phyloP scores from a whole-genome alignment of 164 flowering plant species.

The Umbilicus rupestris region DNA sequence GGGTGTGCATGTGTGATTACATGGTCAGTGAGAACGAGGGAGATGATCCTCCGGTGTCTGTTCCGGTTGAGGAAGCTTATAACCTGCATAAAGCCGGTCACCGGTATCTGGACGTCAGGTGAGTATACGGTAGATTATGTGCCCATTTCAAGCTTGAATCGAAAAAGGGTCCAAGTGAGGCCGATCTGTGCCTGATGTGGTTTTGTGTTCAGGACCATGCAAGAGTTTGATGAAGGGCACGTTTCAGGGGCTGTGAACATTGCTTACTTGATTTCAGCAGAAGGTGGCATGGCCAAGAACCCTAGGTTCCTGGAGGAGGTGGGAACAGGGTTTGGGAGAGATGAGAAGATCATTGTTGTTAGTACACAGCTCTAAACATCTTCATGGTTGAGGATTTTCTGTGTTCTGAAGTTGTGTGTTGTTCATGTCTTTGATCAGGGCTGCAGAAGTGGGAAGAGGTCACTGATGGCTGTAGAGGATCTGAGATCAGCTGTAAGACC shows the following conservation, averaged over 20 bases:
- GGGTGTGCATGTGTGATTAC: background rate
- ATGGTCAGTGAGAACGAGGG: background rate
- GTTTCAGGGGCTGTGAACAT: slow-evolving; percentile 9
- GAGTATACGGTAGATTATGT: background rate
- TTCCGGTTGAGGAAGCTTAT: slow-evolving; percentile 4
- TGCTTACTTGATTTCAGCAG: background rate
- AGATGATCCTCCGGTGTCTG: background rate
- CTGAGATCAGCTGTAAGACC: slow-evolving; percentile 7
- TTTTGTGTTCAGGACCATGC: background rate
- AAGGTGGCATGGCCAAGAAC: slow-evolving; percentile 8
- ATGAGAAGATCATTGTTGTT: slow-evolving; percentile 10
- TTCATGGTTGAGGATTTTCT: background rate
- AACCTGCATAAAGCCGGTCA: slow-evolving; percentile 4
- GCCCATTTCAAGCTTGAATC: background rate
- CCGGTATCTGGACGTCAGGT: slow-evolving; percentile 10
- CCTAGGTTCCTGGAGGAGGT: slow-evolving; percentile 2
- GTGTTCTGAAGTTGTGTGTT: background rate
- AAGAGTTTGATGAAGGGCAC: slow-evolving; percentile 5
- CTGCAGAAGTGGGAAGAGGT: slow-evolving; percentile 10
- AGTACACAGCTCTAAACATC: background rate
- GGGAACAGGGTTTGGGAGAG: background rate
- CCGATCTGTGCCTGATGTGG: background rate
- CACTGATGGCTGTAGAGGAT: slow-evolving; percentile 6
- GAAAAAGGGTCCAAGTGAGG: background rate
- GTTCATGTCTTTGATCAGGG: background rate